A percentile compares a stretch with the other conserved stretches of the same genome.
phyloP scores from a whole-genome alignment of 2,329 filamentous ascomycete species.

The Apiospora arundinis region DNA sequence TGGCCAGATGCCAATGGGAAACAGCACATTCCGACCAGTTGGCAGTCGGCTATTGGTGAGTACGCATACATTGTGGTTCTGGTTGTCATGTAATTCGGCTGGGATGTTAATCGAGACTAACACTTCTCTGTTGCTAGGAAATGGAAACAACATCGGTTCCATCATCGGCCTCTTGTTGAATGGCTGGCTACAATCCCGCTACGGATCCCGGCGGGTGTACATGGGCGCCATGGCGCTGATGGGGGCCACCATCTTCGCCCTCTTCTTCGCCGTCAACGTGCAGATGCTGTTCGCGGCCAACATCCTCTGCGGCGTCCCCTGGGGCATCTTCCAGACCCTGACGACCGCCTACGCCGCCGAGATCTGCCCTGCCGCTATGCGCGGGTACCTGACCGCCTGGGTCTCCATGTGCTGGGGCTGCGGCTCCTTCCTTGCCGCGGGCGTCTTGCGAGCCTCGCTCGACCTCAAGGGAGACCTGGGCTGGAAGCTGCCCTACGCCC shows the following conservation, averaged over 20 bases:
- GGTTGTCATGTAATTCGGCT: background rate
- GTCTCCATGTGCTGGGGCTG: constrained; percentile 69
- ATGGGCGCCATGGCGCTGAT: constrained; percentile 42
- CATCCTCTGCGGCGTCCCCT: constrained; percentile 44
- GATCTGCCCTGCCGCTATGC: constrained; percentile 63
- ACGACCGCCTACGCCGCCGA: constrained; percentile 63
- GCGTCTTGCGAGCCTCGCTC: constrained; percentile 50
- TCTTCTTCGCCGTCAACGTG: constrained; percentile 44
- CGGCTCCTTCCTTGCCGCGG: constrained; percentile 63
- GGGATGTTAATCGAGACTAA: background rate
- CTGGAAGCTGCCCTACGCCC: constrained; percentile 54
- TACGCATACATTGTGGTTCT: too few species aligned
- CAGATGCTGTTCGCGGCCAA: constrained; percentile 42
- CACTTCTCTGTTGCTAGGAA: constrained; percentile 26
- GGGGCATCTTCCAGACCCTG: constrained; percentile 44
- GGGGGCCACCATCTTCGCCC: constrained; percentile 45
- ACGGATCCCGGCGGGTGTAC: constrained; percentile 45
- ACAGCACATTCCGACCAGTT: constrained; percentile 49
- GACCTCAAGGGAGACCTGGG: constrained; percentile 52
- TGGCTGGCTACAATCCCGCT: constrained; percentile 46
- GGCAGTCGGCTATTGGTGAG: constrained; percentile 49
- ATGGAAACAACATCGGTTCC: constrained; percentile 47
- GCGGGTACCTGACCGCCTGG: constrained; percentile 63
- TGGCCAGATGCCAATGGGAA: constrained; percentile 40
- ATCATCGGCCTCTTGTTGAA: constrained; percentile 51